phyloP scores from a whole-genome alignment of 1,284 basidiomycete genomes.

The Austropuccinia psidii region DNA sequence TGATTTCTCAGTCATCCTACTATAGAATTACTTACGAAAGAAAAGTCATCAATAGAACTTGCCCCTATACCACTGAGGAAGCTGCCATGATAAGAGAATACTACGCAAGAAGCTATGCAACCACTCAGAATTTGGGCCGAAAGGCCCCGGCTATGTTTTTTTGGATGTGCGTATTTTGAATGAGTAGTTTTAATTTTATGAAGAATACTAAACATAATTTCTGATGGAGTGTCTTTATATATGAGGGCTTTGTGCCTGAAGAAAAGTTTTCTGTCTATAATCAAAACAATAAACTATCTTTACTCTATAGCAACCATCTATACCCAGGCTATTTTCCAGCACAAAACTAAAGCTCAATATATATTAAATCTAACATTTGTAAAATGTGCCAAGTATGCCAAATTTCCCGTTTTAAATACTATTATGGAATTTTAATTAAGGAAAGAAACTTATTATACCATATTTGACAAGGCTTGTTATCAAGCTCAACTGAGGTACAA shows the following conservation, averaged over 20 bases:
- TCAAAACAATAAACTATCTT: constrained; percentile 28
- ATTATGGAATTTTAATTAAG: constrained; percentile 41
- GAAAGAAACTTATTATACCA: constrained; percentile 42
- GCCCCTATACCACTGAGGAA: constrained; percentile 43
- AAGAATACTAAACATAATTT: too few species aligned
- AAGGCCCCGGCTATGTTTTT: constrained; percentile 44
- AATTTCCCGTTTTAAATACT: constrained; percentile 43
- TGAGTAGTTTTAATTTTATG: too few species aligned
- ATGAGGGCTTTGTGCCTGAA: constrained; percentile 32
- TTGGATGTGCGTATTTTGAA: constrained; percentile 36
- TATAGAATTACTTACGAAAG: constrained; percentile 42
- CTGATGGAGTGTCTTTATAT: too few species aligned
- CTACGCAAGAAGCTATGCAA: constrained; percentile 42
- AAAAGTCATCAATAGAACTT: constrained; percentile 42
- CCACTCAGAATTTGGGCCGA: constrained; percentile 40
- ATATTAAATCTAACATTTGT: constrained; percentile 43
- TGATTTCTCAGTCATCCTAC: constrained; percentile 42
- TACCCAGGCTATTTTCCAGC: constrained; percentile 43
- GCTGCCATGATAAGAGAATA: constrained; percentile 40
- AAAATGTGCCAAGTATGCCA: constrained; percentile 40
- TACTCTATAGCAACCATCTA: constrained; percentile 45
- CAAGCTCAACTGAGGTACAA: constrained; percentile 39
- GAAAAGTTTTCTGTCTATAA: constrained; percentile 37
- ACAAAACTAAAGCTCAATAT: constrained; percentile 39
- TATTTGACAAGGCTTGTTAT: constrained; percentile 43